Percentiles rank a stretch among this genome's conserved stretches.
phyloP scores from a whole-genome alignment of 1,139 yeast genomes.

The Pneumocystis carinii region DNA sequence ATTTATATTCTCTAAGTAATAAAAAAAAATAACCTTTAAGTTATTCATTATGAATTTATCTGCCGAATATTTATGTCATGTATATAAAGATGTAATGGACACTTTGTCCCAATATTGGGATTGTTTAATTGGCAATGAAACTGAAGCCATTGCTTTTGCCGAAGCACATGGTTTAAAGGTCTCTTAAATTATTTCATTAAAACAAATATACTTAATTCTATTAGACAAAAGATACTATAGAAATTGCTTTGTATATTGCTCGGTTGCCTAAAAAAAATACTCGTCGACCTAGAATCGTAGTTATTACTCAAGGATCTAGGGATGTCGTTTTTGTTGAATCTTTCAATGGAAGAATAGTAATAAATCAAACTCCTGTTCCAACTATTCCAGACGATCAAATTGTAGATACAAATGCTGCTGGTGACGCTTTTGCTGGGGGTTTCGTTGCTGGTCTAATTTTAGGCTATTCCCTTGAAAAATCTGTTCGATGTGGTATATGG shows the following conservation, averaged over 20 bases:
- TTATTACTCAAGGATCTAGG: constrained; percentile 83
- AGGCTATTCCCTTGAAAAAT: constrained; percentile 44
- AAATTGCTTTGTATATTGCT: constrained; percentile 72
- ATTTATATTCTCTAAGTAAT: background rate
- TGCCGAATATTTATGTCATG: constrained; percentile 93
- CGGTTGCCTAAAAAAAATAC: constrained; percentile 61
- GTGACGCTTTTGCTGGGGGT: constrained; percentile 98
- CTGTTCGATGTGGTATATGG: constrained; percentile 90
- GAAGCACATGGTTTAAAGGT: constrained; percentile 45
- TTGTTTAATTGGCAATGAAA: constrained; percentile 83
- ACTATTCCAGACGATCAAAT: constrained; percentile 51
- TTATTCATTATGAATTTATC: constrained; percentile 73
- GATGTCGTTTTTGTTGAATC: constrained; percentile 49
- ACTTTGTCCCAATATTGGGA: constrained; percentile 75
- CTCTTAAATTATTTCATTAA: background rate
- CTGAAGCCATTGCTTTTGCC: constrained; percentile 92
- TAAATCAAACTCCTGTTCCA: constrained; percentile 50
- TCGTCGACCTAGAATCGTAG: constrained; percentile 53
- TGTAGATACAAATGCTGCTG: constrained; percentile 96
- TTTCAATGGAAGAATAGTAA: constrained; percentile 25
- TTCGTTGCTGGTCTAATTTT: constrained; percentile 78
- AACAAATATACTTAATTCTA: constrained; percentile 22
- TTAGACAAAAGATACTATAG: constrained; percentile 46
- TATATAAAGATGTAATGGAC: constrained; percentile 85
- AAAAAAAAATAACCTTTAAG: constrained; percentile 14